These are phyloP conservation scores for Cucurbita moschata DNA, from an alignment of 306 rosid genomes.

Conservation along the genomic window DNA sequence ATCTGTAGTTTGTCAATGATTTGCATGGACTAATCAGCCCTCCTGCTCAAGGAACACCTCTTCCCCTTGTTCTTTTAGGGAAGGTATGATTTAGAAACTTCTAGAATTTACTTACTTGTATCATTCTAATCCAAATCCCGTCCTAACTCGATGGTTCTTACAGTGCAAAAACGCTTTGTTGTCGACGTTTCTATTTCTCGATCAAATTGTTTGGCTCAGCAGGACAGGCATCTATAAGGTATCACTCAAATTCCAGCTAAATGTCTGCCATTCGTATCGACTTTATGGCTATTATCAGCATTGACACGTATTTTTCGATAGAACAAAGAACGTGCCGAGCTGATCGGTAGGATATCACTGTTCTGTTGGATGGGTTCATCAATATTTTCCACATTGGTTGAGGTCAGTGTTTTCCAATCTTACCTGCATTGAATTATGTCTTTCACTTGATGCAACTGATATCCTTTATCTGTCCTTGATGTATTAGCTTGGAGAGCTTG, in stretches of 20 bases:
- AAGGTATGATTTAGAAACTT: slow-evolving; percentile 34
- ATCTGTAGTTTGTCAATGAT: slow-evolving; percentile 80
- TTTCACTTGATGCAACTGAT: neutral
- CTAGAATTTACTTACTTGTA: neutral
- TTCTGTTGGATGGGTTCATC: slow-evolving; percentile 94
- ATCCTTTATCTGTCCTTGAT: neutral
- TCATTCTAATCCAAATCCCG: neutral
- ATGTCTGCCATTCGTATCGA: neutral
- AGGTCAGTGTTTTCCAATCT: slow-evolving; percentile 41
- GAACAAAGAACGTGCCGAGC: slow-evolving; percentile 77
- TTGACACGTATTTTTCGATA: neutral
- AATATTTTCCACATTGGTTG: slow-evolving; percentile 53
- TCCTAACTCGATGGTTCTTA: neutral
- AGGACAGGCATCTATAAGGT: slow-evolving; percentile 76
- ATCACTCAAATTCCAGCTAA: slow-evolving; percentile 1
- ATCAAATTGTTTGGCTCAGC: slow-evolving; percentile 95
- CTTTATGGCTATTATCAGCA: neutral
- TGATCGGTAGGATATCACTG: slow-evolving; percentile 69
- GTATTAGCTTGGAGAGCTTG: slow-evolving; percentile 76
- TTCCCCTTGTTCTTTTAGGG: slow-evolving; percentile 62
- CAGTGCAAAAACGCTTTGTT: slow-evolving; percentile 83
- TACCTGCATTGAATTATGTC: neutral
- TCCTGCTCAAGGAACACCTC: slow-evolving; percentile 66
- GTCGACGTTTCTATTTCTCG: slow-evolving; percentile 85
- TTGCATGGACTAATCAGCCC: slow-evolving; percentile 76